Evolutionary conservation across 768 basidiomycete genomes (phyloP), one percentile per base, ranked within the genome.

Genomic region (Lyophyllum semitale): DNA sequence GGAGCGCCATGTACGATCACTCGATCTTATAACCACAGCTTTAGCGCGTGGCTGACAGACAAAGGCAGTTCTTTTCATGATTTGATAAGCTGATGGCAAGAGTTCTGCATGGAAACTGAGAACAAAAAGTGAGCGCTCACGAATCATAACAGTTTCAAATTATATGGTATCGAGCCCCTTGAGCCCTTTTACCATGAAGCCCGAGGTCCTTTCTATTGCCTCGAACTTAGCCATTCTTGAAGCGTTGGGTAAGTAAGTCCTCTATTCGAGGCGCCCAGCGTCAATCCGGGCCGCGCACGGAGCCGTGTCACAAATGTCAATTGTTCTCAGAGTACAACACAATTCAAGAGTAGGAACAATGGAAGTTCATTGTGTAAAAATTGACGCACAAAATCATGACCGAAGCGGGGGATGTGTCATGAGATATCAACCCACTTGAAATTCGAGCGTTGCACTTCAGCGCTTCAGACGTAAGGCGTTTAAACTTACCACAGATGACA

Each of bases 1-100:
- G 53, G 47, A 48, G 45, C 30, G 45, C 38, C 37, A 46, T 46
- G 53, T 12, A 47, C 45, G 40, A 54, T 47, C 15, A 25, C 43
- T 40, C 18, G 53, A 15, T 35, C 32, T 54, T 54, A 54, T 54
- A 47, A 29, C 44, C 26, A 44, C 26, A 44, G 32, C 23, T 52
- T 33, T 23, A n/a, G 40, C 23, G 33, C 11, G 26, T 42, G 27
- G 45, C n/a, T n/a, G 45, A 42, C 41, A 18, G n/a, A 53, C 32
- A 53, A 53, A 26, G 51, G 51, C 51, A 27, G 43, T 33, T 22
- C 29, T 23, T 40, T 44, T 53, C 42, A 53, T 45, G 51, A 44
- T 53, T n/a, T 53, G 26, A 44, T 53, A 53, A 53, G 51, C 51
- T 53, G 51, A 53, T 53, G 13, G 51, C 18, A 33, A 9, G 17